Percentiles rank a stretch among this genome's conserved stretches.
phyloP scores from a whole-genome alignment of 495 filamentous ascomycete species.

The Emericellopsis terricola region DNA sequence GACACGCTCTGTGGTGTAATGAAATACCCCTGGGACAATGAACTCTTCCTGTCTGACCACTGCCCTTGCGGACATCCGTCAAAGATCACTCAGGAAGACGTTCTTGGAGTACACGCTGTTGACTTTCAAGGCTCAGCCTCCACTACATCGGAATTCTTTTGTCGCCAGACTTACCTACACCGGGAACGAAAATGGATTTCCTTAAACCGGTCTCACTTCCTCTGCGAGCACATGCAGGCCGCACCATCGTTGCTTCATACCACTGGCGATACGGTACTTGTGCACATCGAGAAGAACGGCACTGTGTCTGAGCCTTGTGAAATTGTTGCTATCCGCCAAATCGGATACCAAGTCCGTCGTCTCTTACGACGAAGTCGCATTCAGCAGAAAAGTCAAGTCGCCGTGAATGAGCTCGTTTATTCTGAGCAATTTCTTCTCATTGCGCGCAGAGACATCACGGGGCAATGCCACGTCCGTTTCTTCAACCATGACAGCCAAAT shows the following conservation, averaged over 20 bases:
- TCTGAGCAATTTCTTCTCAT: no score
- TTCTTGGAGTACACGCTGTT: constrained; percentile 33
- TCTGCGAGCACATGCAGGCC: constrained; percentile 12
- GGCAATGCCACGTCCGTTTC: constrained; percentile 40
- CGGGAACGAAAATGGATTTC: constrained; percentile 30
- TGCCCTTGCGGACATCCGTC: constrained; percentile 40
- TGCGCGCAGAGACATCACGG: no score
- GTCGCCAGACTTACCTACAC: constrained; percentile 46
- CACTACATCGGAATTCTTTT: constrained; percentile 32
- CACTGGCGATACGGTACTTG: constrained; percentile 37
- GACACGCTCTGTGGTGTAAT: constrained; percentile 47
- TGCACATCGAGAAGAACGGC: constrained; percentile 8
- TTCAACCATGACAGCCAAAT: constrained; percentile 25
- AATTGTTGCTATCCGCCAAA: constrained; percentile 25
- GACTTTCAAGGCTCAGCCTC: constrained; percentile 33
- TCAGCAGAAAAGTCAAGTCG: no score
- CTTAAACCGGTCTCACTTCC: constrained; percentile 27
- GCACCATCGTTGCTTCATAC: background rate
- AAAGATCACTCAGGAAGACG: constrained; percentile 28
- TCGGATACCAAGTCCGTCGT: constrained; percentile 11
- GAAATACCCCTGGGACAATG: constrained; percentile 47
- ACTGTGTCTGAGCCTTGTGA: constrained; percentile 34
- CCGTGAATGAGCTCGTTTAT: constrained; percentile 57
- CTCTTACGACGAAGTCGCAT: no score
- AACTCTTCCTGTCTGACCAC: constrained; percentile 60